A percentile compares a stretch with the other conserved stretches of the same genome.
phyloP scores from a whole-genome alignment of 2,329 filamentous ascomycete species.

The Amphichorda felina region DNA sequence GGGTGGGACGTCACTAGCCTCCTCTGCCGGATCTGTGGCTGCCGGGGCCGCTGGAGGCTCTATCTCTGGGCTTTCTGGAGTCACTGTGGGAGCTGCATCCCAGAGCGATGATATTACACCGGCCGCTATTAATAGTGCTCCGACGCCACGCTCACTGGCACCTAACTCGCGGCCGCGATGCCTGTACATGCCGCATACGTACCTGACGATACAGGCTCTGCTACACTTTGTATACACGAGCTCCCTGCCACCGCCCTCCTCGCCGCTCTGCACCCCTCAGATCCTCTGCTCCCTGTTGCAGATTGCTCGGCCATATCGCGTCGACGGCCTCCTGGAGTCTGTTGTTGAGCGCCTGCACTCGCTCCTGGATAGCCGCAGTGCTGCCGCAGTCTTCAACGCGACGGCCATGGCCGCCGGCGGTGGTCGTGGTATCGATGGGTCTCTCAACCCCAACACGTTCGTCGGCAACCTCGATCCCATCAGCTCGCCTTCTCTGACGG shows the following conservation, averaged over 20 bases:
- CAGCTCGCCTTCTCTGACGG: constrained; percentile 17
- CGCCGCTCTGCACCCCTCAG: constrained; percentile 79
- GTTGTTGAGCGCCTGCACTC: constrained; percentile 85
- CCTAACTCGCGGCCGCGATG: constrained; percentile 64
- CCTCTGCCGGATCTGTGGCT: constrained; percentile 30
- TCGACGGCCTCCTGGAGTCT: constrained; percentile 85
- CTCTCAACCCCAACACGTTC: constrained; percentile 51
- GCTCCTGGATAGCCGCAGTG: constrained; percentile 83
- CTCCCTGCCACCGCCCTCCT: constrained; percentile 64
- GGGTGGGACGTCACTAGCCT: constrained; percentile 25
- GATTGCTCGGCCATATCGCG: constrained; percentile 81
- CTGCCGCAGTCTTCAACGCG: constrained; percentile 94
- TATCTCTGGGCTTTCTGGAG: not conserved
- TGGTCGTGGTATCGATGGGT: constrained; percentile 67
- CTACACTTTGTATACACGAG: constrained; percentile 93
- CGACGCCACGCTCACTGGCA: constrained; percentile 44
- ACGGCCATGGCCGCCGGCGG: constrained; percentile 96
- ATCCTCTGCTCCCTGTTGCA: constrained; percentile 93
- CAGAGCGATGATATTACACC: constrained; percentile 27
- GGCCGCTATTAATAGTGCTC: constrained; percentile 36
- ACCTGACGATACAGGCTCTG: constrained; percentile 77
- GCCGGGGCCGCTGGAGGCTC: constrained; percentile 15
- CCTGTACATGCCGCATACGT: constrained; percentile 86
- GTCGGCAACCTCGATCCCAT: constrained; percentile 35
- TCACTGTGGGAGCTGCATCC: not conserved